Evolutionary conservation across 208 protist genomes (phyloP), one percentile per base, ranked within the genome.

Genomic region (Wallacemonas sp.): DNA sequence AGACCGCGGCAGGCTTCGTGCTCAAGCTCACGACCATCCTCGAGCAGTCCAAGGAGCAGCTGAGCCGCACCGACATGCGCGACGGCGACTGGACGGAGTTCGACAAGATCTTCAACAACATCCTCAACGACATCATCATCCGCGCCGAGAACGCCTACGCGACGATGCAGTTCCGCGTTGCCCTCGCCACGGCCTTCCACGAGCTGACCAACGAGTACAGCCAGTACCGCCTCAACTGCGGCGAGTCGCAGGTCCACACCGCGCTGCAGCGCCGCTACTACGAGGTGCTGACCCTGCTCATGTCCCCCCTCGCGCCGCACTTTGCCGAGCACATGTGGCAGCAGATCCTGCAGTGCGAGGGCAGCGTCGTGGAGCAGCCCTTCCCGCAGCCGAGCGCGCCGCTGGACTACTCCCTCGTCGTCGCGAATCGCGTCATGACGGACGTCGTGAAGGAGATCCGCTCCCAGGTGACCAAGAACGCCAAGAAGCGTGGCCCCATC

Each of bases 261-360:
- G 75, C 88, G 21, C 61, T 99, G 17, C 70, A 97, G 9, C 54
- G 67, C 12, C 78, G 78, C 39, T 99, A 96, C 72, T 94, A 99
- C 65, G 90, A 98, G 67, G 70, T 90, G 32, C 83, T 98, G 57
- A 83, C 96, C 17, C 72, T 99, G 14, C 74, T 99, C 29, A 46
- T 99, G 21, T 76, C 90, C 49, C 99, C 99, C n/a, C 91, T 99
- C 48, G 91, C 86, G 24, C 98, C 98, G 38, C 98, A 99, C 88
- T 94, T 92, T 33, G 70, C 87, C 44, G 98, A 99, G 74, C 74
- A 99, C 60, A 76, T 99, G 46, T 99, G 98, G 98, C 71, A 67
- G 34, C 72, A 85, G 23, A 47, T 98, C 14, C 76, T 98, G 5
- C 74, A 95, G 21, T 16, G 12, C 14, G 68, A 61, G 19, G 79